A percentile compares a stretch with the other conserved stretches of the same genome.
phyloP scores from a whole-genome alignment of 169 alveolate genomes.

The Cryptosporidium felis region DNA sequence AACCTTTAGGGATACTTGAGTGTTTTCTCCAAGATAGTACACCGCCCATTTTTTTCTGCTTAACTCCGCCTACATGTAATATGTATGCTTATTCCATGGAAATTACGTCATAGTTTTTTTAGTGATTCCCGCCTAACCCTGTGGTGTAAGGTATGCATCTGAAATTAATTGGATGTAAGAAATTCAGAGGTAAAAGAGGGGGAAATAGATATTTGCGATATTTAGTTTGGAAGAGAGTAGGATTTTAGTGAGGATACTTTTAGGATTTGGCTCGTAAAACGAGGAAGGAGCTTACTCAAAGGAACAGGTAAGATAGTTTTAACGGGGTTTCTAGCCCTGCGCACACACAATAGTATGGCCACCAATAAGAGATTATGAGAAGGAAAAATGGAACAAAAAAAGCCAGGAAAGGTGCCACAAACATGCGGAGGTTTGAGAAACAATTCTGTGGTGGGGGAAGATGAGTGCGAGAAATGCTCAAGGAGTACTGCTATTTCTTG shows the following conservation, averaged over 20 bases:
- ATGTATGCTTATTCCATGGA: background rate
- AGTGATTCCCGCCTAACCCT: background rate
- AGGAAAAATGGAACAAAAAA: background rate
- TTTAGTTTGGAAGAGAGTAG: background rate
- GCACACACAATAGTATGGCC: background rate
- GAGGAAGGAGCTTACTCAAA: too few species aligned
- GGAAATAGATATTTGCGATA: background rate
- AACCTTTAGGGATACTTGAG: background rate
- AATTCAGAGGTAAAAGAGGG: background rate
- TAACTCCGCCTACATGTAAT: background rate
- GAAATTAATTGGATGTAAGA: background rate
- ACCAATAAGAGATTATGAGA: background rate
- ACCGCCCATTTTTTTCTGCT: background rate
- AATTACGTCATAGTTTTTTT: background rate
- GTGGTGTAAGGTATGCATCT: slow-evolving; percentile 13
- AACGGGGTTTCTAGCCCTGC: too few species aligned
- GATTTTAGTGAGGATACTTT: background rate
- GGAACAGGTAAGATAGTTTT: too few species aligned
- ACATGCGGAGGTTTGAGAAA: background rate
- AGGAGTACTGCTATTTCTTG: background rate
- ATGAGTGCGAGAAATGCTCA: slow-evolving; percentile 3
- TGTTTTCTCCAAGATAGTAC: background rate
- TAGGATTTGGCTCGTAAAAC: too few species aligned
- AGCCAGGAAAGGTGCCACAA: background rate
- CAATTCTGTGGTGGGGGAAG: background rate